Evolutionary conservation across 768 basidiomycete genomes (phyloP).

Genomic region (Auriscalpium orientale): DNA sequence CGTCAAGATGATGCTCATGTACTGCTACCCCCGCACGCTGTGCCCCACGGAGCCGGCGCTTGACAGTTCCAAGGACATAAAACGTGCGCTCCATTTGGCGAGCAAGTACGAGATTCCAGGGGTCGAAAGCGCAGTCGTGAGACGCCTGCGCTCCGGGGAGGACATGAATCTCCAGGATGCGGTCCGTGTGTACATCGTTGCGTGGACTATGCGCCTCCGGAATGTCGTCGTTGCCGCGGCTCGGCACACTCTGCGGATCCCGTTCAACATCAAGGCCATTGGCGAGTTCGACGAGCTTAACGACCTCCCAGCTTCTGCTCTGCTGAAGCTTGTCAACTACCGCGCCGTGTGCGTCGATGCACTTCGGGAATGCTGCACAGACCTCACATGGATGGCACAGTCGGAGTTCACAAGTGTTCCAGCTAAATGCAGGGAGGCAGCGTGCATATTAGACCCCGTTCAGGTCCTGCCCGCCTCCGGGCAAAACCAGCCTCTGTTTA

Average conservation of each 20-base stretch:
- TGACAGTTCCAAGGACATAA: neutral
- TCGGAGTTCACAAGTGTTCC: neutral
- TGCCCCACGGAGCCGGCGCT: neutral
- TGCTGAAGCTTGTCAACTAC: neutral
- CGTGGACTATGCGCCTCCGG: no score
- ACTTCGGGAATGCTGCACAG: neutral
- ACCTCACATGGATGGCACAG: neutral
- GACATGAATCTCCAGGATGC: no score
- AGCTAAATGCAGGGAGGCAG: neutral
- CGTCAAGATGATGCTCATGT: neutral
- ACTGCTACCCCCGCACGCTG: neutral
- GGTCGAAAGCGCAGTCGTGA: neutral
- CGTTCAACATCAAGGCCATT: neutral
- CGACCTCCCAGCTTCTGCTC: neutral
- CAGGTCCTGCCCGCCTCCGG: neutral
- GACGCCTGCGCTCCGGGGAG: neutral
- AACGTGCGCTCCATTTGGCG: neutral
- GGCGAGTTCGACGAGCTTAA: neutral
- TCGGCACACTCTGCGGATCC: neutral
- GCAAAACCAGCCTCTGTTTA: neutral
- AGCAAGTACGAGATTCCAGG: neutral
- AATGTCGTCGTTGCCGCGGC: no score
- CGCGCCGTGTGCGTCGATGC: neutral
- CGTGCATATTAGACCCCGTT: neutral
- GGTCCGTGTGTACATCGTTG: no score